Base-by-base conservation (phyloP, 2,329 filamentous ascomycete species). In the Nemania diffusa region DNA sequence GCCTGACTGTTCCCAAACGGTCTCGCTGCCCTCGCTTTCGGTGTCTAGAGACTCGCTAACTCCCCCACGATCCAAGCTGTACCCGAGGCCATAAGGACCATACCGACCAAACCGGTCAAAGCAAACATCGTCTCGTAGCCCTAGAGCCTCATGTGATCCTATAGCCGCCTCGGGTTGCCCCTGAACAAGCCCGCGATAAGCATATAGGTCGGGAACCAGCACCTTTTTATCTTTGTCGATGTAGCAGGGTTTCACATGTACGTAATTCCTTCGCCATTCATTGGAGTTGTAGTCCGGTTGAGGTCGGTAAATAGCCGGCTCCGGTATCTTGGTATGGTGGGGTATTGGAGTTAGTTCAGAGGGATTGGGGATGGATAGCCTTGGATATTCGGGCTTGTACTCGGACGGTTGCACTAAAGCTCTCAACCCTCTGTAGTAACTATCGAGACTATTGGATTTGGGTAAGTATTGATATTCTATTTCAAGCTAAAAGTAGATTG, bases 71-170 rank as follows among this genome's bases (percentile, higher is more conserved):
- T 88, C 87, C 66, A 87, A 85, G 73, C 87, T 88, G 79, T 97
- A 97, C n/a, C 94, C 94, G 46, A 94, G 82, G 0, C 94, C 94
- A 75, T 97, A 97, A 0, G 93, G 91, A 0, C 93, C 94, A 42
- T 95, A 87, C 53, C 94, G 88, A 20, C 93, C 92, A 76, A 93
- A 97, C 5, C 94, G 88, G 75, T 97, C 94, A 77, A 97, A 97
- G 80, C 94, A 97, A 15, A 97, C 83, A 73, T 96, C 91, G 68
- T 93, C 86, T 24, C 90, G 84, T 46, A 97, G 79, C 0, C 92
- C 93, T 4, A 97, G 81, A 52, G 93, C 78, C 15, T 88, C 84
- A 76, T 96, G 90, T 0, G 92, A 94, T 3, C 94, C 94, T 72
- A 96, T 87, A 1, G 90, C 86, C 2, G 92, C 88, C 57, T 94